phyloP scores from a whole-genome alignment of 179 eudicot genomes.

The Gypsophila paniculata region DNA sequence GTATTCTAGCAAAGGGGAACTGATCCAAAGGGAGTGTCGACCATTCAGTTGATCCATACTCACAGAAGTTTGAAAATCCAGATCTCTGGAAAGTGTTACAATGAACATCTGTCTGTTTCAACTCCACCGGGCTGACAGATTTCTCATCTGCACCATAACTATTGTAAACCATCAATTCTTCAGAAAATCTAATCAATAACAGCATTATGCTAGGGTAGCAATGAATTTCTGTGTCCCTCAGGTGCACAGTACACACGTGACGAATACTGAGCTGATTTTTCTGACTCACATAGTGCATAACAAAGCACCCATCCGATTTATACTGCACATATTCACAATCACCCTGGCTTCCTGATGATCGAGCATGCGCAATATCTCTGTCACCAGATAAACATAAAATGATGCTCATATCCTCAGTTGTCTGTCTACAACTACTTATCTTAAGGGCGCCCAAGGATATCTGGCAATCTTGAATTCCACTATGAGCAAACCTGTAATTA shows the following conservation, averaged over 20 bases:
- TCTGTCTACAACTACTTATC: constrained; percentile 32
- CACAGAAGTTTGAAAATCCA: constrained; percentile 55
- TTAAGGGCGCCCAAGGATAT: constrained; percentile 38
- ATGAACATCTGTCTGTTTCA: constrained; percentile 28
- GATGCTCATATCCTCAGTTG: constrained; percentile 32
- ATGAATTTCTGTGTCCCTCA: constrained; percentile 60
- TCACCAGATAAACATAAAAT: constrained; percentile 42
- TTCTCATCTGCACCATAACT: constrained; percentile 23
- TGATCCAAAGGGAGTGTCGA: constrained; percentile 43
- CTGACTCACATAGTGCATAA: constrained; percentile 41
- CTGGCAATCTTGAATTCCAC: constrained; percentile 39
- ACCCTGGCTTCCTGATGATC: constrained; percentile 18
- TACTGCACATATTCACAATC: constrained; percentile 28
- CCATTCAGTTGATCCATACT: constrained; percentile 41
- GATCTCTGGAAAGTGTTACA: constrained; percentile 37
- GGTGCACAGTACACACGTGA: constrained; percentile 32
- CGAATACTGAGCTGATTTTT: constrained; percentile 23
- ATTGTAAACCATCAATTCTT: constrained; percentile 36
- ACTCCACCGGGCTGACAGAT: constrained; percentile 27
- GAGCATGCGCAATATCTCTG: constrained; percentile 20
- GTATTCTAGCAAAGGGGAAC: constrained; percentile 57
- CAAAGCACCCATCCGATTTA: constrained; percentile 41
- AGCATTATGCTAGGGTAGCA: constrained; percentile 64
- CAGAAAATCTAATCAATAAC: constrained; percentile 46
- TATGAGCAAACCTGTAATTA: constrained; percentile 42